Base-by-base conservation (phyloP, 495 filamentous ascomycete species). In the Penicillium subrubescens region DNA sequence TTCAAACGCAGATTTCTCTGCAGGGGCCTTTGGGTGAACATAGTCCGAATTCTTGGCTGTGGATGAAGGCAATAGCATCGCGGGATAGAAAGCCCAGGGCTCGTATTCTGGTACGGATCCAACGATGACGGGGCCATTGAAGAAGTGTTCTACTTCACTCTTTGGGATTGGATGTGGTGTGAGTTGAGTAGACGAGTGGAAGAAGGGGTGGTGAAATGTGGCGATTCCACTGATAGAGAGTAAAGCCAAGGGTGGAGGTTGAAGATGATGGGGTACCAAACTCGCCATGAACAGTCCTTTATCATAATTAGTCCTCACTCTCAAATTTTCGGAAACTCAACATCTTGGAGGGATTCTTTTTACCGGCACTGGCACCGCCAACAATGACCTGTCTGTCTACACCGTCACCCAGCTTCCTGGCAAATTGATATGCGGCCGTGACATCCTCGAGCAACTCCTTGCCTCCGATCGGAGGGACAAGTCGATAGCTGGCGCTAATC, bases 151-250 rank as follows among this genome's bases (percentile, higher is more conserved):
- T 8, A 56, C 53, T 21, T 56, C 31, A 2, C n/a, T 37, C 14
- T 3, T 56, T 8, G 53, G 53, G 33, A 56, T 37, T 3, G 53
- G 53, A 5, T 12, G 2, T 6, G 53, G 31, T 8, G 53, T 37
- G 31, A 56, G 33, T 23, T 37, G 53, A 5, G 19, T 14, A 1
- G 53, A 56, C 6, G 53, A 56, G 10, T 25, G 8, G 53, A 56
- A 56, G 31, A 56, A 56, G 29, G 53, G 53, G 33, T 56, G 53
- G 31, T 37, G 53, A 10, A 56, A 56, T 8, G 53, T 56, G 53
- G 53, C 8, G 19, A 56, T 56, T 34, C 53, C 53, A 21, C 15
- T 56, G 31, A 56, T 56, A 23, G 31, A 56, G 33, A 56, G n/a
- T 11, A 56, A 35, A 21, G 53, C 53, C 5, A 56, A 15, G 0